These are phyloP conservation scores for Salvia rosmarinus DNA, from an alignment of 257 asterid species.

Conservation along the genomic window DNA sequence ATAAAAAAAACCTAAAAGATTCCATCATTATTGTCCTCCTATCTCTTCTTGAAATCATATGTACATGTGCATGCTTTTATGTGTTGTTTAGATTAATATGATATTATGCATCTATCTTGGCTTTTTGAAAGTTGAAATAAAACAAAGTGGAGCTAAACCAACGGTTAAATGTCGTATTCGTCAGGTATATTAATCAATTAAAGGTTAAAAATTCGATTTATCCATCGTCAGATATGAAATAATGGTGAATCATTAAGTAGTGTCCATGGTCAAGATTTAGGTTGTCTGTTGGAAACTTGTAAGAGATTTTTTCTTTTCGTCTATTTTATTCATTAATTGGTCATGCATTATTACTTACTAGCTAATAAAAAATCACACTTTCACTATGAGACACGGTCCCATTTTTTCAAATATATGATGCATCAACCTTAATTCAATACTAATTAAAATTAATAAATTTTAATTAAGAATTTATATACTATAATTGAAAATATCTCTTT, in stretches of 20 bases:
- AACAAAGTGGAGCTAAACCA: conserved; percentile 17
- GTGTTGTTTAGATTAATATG: conserved; percentile 9
- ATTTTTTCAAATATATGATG: no score
- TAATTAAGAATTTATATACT: no score
- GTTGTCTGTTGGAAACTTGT: no score
- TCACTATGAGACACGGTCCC: no score
- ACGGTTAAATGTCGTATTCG: conserved; percentile 3
- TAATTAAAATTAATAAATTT: no score
- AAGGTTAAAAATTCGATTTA: not conserved
- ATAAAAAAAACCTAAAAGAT: conserved; percentile 14
- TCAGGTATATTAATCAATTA: not conserved
- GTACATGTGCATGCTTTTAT: not conserved
- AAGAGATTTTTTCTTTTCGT: no score
- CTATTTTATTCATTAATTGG: no score
- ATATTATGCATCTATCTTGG: not conserved
- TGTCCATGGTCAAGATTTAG: not conserved
- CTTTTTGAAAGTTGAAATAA: not conserved
- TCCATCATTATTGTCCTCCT: not conserved
- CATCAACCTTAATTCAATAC: no score
- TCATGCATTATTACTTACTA: no score
- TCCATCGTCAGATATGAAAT: conserved; percentile 21
- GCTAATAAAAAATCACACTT: no score
- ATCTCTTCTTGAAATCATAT: not conserved
- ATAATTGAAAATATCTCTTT: no score
- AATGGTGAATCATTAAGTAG: not conserved